Percentiles rank a stretch among this genome's conserved stretches.
Conservation (phyloP, 176 grass and related monocot genomes). For the Carex parvula region DNA sequence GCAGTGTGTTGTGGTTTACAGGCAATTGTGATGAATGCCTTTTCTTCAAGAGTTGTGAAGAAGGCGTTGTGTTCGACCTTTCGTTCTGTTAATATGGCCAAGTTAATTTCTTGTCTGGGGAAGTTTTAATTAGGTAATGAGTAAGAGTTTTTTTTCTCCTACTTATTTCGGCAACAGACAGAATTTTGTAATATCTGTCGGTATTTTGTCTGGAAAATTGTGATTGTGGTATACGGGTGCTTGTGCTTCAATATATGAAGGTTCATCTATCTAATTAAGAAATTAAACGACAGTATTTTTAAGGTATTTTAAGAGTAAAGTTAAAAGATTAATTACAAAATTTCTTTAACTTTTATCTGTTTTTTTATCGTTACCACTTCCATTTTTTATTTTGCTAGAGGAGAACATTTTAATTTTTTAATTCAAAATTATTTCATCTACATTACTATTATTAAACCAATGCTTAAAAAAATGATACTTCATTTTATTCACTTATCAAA, state of each 20-base stretch:
- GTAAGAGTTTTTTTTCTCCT: not conserved
- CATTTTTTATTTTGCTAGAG: too few species aligned
- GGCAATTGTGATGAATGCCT: slow-evolving; percentile 22
- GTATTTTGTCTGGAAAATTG: slow-evolving; percentile 5
- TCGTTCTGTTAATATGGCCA: slow-evolving; percentile 30
- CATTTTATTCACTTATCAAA: too few species aligned
- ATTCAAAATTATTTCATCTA: too few species aligned
- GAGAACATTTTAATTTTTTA: too few species aligned
- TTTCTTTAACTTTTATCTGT: too few species aligned
- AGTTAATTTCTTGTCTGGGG: slow-evolving; percentile 8
- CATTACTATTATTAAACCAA: too few species aligned
- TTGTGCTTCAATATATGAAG: slow-evolving; percentile 17
- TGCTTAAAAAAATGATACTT: too few species aligned
- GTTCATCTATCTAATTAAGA: not conserved
- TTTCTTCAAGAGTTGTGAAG: not conserved
- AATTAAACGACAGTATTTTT: too few species aligned
- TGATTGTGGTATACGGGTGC: not conserved
- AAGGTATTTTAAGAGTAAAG: too few species aligned
- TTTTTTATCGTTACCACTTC: too few species aligned
- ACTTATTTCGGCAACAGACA: not conserved
- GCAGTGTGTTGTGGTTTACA: slow-evolving; percentile 7
- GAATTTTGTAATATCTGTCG: slow-evolving; percentile 32
- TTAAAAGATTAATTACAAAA: too few species aligned
- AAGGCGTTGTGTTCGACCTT: slow-evolving; percentile 7
- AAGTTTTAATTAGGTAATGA: slow-evolving; percentile 17